Evolutionary conservation across 2,329 filamentous ascomycete genomes (phyloP), one percentile per base, ranked within the genome.

Genomic region (Aspergillus sp.): DNA sequence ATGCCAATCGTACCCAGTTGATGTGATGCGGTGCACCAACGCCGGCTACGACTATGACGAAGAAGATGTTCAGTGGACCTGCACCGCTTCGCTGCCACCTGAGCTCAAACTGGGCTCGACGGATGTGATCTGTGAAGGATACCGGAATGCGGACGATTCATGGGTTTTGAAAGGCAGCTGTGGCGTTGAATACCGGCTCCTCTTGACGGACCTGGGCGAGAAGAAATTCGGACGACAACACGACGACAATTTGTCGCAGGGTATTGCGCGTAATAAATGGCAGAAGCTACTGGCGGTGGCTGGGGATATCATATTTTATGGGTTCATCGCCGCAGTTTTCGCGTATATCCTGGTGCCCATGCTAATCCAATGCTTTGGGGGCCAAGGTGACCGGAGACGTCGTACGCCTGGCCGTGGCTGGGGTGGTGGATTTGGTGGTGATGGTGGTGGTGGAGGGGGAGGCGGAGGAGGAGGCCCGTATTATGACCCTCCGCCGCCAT

Each of bases 101-200:
- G 86, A 88, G 65, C 87, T 88, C 76, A 89, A 88, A 75, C 85
- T 98, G 29, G 93, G 91, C 58, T 84, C 85, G 62, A 97, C 94
- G 11, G 93, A 98, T 63, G 94, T 98, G 57, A 81, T 92, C 11
- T 99, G 95, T 75, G 94, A 99, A 72, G 94, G 95, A 11, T 98
- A 96, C 77, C 80, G 85, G 59, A 82, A 80, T 14, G 77, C 88
- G 0, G 86, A 94, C 51, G 95, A 98, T 73, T 86, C 87, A 0
- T 96, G 92, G 74, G 85, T 98, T n/a, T 79, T 98, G 56, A 92
- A 90, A 70, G 95, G 95, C 22, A 95, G 90, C 74, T 98, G 94
- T 76, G 95, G 90, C 14, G 93, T 96, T 24, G 91, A 96, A 77
- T 98, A 98, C 76, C 83, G 89, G 14, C 77, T 98, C 6, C 75